A percentile compares a stretch with the other conserved stretches of the same genome.
Evolutionary conservation across 495 filamentous ascomycete species (phyloP).

Genomic region (Podospora comata): DNA sequence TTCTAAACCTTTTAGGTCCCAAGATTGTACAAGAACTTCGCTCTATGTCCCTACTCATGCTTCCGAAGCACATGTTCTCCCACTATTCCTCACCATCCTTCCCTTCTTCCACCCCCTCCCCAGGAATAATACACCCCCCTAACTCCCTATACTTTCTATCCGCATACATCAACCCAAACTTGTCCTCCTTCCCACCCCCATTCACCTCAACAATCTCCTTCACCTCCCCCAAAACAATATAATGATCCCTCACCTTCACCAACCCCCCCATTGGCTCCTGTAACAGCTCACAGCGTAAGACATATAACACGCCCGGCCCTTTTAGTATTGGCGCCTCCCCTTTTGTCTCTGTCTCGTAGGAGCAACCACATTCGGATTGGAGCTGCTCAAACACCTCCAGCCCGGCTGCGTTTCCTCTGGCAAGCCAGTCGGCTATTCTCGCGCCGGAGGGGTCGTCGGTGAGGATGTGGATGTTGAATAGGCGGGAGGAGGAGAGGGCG

Average conservation of each 20-base stretch:
- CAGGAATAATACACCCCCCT: conserved; percentile 31
- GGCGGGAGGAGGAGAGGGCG: conserved; percentile 48
- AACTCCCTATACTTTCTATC: conserved; percentile 43
- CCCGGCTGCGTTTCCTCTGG: conserved; percentile 34
- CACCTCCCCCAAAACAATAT: conserved; percentile 56
- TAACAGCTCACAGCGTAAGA: conserved; percentile 40
- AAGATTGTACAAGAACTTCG: too few species aligned
- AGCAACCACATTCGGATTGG: conserved; percentile 24
- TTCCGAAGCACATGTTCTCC: too few species aligned
- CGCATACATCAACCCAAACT: conserved; percentile 42
- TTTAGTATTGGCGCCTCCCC: conserved; percentile 29
- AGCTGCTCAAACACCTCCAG: conserved; percentile 32
- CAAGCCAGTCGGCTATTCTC: conserved; percentile 43
- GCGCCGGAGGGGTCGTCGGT: conserved; percentile 40
- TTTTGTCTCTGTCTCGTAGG: conserved; percentile 9
- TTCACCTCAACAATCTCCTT: conserved; percentile 37
- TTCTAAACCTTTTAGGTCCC: background rate
- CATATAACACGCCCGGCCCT: conserved; percentile 42
- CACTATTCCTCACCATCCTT: conserved; percentile 8
- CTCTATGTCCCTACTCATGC: background rate
- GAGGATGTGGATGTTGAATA: conserved; percentile 52
- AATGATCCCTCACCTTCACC: conserved; percentile 51
- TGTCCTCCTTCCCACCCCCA: conserved; percentile 14
- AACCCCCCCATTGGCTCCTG: conserved; percentile 34
- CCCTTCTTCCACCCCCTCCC: background rate